A percentile compares a stretch with the other conserved stretches of the same genome.
phyloP scores from a whole-genome alignment of 257 asterid species.

The Galeopsis tetrahit region DNA sequence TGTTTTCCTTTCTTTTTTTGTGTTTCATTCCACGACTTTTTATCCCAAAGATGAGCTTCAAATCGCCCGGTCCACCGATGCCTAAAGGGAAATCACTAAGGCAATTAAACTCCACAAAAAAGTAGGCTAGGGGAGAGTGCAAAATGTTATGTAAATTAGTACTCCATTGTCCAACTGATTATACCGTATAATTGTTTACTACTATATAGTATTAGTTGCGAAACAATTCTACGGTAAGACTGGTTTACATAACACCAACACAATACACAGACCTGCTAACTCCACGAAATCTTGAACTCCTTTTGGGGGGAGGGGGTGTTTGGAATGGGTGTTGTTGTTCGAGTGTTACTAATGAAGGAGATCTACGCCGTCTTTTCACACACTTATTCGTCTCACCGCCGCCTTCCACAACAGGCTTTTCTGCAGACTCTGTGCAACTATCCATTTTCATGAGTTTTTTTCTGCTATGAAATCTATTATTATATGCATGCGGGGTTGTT shows the following conservation, averaged over 20 bases:
- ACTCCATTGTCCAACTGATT: not conserved
- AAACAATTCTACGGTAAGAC: too few species aligned
- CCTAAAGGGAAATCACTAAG: conserved; percentile 32
- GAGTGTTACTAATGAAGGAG: conserved; percentile 40
- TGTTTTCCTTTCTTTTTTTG: conserved; percentile 90
- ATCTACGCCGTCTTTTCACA: conserved; percentile 60
- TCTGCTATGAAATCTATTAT: too few species aligned
- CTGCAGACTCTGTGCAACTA: conserved; percentile 36
- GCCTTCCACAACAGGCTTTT: conserved; percentile 24
- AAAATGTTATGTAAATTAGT: not conserved
- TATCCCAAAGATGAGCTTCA: conserved; percentile 93
- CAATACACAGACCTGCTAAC: conserved; percentile 58
- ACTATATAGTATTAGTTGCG: too few species aligned
- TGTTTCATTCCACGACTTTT: conserved; percentile 81
- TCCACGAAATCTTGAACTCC: conserved; percentile 87
- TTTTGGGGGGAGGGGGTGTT: conserved; percentile 45
- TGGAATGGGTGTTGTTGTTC: conserved; percentile 32
- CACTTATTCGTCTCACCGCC: conserved; percentile 42
- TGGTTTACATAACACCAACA: too few species aligned
- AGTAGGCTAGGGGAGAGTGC: not conserved
- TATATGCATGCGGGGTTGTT: not conserved
- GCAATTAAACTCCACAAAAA: not conserved
- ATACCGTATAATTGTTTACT: too few species aligned
- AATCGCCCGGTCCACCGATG: conserved; percentile 86
- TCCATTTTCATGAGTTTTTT: conserved; percentile 32